Base-by-base conservation (phyloP, 306 rosid genomes). In the Vicia faba region DNA sequence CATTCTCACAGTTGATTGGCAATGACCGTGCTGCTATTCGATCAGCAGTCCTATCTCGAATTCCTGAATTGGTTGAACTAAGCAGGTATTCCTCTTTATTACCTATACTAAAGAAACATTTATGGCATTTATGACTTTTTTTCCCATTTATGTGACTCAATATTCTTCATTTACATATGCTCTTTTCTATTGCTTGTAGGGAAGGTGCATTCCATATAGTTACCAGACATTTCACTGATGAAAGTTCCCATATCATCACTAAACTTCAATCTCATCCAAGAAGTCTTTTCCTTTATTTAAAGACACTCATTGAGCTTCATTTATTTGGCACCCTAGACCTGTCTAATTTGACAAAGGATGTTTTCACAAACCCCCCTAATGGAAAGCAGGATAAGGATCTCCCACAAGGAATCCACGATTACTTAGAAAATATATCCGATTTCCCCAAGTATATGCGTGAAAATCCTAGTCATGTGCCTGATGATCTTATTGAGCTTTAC, bases 401-500 rank as follows among this genome's bases (percentile, higher is more conserved):
- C 36, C 64, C 86, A 11, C 81, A 79, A 81, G 95, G 70, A 83
- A 72, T 85, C 41, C 72, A 72, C 67, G 85, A 75, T 64, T 93
- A 86, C 86, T 75, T 88, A 75, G 91, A 88, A 73, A 88, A 64
- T 73, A 78, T 93, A 66, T 83, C 96, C 14, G 71, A 83, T 79
- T 88, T 88, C 66, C 95, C 99, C 38, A 90, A 88, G 83, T 80
- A 82, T 74, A 79, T 93, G 74, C 87, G 80, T 43, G 92, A 78
- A 55, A 90, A 78, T 83, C 87, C 97, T 25, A 82, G 85, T 71
- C 70, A 82, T 15, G 91, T 93, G 71, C 82, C 90, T 44, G 99
- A 93, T 71, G 92, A 93, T 80, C 84, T 88, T 75, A 82, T 87
- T 77, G 99, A 93, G 87, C 96, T 86, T 74, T 93, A 93, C 80